phyloP scores from a whole-genome alignment of 352 stramenopile genomes.

The Phytophthora pinifolia region DNA sequence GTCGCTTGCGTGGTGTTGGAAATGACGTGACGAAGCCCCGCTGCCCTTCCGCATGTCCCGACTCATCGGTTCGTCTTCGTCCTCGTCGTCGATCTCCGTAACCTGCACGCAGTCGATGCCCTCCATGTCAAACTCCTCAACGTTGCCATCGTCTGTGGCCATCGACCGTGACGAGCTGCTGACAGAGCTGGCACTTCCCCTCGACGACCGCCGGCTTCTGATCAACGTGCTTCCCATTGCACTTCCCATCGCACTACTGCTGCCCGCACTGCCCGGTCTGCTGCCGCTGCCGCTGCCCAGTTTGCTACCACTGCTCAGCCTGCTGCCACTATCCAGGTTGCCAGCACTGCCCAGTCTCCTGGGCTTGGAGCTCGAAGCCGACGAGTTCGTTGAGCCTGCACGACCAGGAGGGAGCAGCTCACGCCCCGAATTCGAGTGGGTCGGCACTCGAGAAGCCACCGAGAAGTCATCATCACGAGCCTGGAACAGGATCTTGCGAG shows the following conservation, averaged over 20 bases:
- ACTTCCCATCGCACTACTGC: conserved; percentile 21
- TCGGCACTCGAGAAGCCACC: conserved; percentile 74
- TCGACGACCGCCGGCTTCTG: conserved; percentile 48
- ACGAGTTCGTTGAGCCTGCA: conserved; percentile 39
- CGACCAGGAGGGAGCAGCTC: conserved; percentile 44
- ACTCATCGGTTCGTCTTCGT: conserved; percentile 55
- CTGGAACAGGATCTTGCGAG: conserved; percentile 89
- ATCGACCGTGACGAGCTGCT: conserved; percentile 52
- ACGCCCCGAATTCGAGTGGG: conserved; percentile 64
- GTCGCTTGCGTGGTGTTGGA: conserved; percentile 30
- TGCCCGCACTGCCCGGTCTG: conserved; percentile 19
- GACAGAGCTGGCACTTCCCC: conserved; percentile 43
- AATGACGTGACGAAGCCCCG: conserved; percentile 40
- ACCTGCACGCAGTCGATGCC: conserved; percentile 79
- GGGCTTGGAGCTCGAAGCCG: conserved; percentile 40
- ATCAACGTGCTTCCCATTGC: conserved; percentile 26
- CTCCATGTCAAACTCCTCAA: conserved; percentile 71
- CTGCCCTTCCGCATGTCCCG: conserved; percentile 40
- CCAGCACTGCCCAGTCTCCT: conserved; percentile 30
- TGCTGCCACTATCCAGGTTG: conserved; percentile 9
- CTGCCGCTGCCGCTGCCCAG: conserved; percentile 14
- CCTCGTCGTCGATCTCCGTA: conserved; percentile 72
- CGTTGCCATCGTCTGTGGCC: conserved; percentile 29
- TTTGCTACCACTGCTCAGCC: too few species aligned
- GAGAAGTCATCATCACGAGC: conserved; percentile 86